Evolutionary conservation across 2,329 filamentous ascomycete genomes (phyloP).

Genomic region (Cercospora citrullina): DNA sequence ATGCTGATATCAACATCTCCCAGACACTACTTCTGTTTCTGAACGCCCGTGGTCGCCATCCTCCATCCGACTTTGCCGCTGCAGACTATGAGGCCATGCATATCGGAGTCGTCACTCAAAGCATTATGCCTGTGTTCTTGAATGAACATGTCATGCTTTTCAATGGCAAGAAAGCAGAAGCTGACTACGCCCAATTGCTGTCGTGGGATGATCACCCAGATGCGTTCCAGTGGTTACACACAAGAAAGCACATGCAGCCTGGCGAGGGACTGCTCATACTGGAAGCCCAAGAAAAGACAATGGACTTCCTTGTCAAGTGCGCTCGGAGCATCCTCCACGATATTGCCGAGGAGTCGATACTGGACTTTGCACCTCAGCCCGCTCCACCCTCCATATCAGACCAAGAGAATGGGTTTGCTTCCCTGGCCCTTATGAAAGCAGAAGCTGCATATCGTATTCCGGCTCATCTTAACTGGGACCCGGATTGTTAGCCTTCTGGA

Average conservation of each 20-base stretch:
- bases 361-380: neutral
- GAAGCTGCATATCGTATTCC: conserved; percentile 14
- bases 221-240: conserved; percentile 7
- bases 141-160: conserved; percentile 17
- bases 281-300: conserved; percentile 11
- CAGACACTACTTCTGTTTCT: conserved; percentile 14
- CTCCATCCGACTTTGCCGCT: conserved; percentile 16
- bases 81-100: conserved; percentile 16
- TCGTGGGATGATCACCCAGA: conserved; percentile 13
- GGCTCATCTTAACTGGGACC: conserved; percentile 6
- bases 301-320: conserved; percentile 3
- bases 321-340: conserved; percentile 16
- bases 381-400: conserved; percentile 4
- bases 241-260: neutral
- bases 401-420: conserved; percentile 5
- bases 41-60: conserved; percentile 9
- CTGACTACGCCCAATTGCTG: conserved; percentile 10
- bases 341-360: neutral
- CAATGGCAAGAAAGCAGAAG: neutral
- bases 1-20: neutral
- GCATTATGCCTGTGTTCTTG: neutral
- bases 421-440: conserved; percentile 3
- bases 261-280: conserved; percentile 20
- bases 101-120: neutral
- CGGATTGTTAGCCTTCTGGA: too few species aligned